Percentiles rank a stretch among this genome's conserved stretches.
phyloP scores from a whole-genome alignment of 345 rosid species.

The Fremontodendron californicum region DNA sequence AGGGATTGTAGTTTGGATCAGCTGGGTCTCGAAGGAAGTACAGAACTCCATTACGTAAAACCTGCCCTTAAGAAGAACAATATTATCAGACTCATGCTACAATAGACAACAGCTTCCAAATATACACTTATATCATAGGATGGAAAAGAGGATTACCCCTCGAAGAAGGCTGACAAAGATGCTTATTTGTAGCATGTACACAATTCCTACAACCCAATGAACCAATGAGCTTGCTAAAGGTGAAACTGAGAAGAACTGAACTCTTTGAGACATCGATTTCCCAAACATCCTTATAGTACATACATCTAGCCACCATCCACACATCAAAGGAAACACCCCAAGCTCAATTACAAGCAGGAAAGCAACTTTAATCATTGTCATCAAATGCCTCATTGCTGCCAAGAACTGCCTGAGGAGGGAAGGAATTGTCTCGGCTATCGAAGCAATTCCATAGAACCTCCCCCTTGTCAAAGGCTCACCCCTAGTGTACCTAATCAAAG shows the following conservation, averaged over 20 bases:
- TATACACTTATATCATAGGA: neutral
- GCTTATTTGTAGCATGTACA: constrained; percentile 97
- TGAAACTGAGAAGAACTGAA: constrained; percentile 75
- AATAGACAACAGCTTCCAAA: neutral
- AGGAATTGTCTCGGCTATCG: constrained; percentile 83
- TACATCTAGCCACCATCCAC: constrained; percentile 99
- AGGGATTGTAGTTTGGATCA: constrained; percentile 98
- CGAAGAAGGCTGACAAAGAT: constrained; percentile 98
- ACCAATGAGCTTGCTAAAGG: constrained; percentile 94
- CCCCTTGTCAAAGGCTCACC: constrained; percentile 91
- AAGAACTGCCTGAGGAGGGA: constrained; percentile 88
- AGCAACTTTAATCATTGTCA: constrained; percentile 99
- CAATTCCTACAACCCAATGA: constrained; percentile 97
- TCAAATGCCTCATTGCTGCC: constrained; percentile 97
- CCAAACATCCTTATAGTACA: constrained; percentile 97
- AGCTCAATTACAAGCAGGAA: constrained; percentile 97
- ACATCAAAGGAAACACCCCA: constrained; percentile 98
- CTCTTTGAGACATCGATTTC: constrained; percentile 84
- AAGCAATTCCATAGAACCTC: constrained; percentile 80
- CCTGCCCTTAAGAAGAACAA: constrained; percentile 44
- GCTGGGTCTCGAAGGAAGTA: constrained; percentile 96
- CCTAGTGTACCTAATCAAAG: constrained; percentile 83
- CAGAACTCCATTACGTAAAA: constrained; percentile 84
- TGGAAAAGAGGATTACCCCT: constrained; percentile 56
- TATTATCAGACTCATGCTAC: neutral